phyloP scores from a whole-genome alignment of 148 eudicot genomes.

The Vaccinium macrocarpon region DNA sequence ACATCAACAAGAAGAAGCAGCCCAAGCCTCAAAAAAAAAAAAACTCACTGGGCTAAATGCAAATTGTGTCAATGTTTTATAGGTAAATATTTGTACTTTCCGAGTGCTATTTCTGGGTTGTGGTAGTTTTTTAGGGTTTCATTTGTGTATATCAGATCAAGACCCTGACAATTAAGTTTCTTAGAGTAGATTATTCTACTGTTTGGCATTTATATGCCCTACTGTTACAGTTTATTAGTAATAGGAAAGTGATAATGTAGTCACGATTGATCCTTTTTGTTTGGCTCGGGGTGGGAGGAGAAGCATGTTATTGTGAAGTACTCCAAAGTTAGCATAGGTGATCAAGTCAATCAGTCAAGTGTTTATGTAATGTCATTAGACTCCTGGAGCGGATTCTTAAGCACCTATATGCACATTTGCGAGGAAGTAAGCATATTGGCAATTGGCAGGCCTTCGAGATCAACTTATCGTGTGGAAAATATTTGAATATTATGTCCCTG shows the following conservation, averaged over 20 bases:
- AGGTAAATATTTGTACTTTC: neutral
- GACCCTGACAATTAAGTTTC: neutral
- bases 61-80: neutral
- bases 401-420: neutral
- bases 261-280: neutral
- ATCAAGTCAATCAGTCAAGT: neutral
- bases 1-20: too few relatives aligned
- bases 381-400: neutral
- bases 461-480: constrained; percentile 15
- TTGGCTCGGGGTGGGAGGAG: neutral
- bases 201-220: neutral
- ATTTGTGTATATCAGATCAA: neutral
- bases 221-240: neutral
- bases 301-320: neutral
- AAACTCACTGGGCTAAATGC: neutral
- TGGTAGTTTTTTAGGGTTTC: neutral
- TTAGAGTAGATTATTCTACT: neutral
- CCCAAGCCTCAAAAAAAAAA: too few relatives aligned
- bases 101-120: neutral
- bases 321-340: neutral
- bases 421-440: constrained; percentile 2
- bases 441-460: constrained; percentile 15
- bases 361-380: neutral
- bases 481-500: neutral
- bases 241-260: neutral